Conservation (phyloP, 2,329 filamentous ascomycete genomes). For the Ophiosphaerella herpotricha region DNA sequence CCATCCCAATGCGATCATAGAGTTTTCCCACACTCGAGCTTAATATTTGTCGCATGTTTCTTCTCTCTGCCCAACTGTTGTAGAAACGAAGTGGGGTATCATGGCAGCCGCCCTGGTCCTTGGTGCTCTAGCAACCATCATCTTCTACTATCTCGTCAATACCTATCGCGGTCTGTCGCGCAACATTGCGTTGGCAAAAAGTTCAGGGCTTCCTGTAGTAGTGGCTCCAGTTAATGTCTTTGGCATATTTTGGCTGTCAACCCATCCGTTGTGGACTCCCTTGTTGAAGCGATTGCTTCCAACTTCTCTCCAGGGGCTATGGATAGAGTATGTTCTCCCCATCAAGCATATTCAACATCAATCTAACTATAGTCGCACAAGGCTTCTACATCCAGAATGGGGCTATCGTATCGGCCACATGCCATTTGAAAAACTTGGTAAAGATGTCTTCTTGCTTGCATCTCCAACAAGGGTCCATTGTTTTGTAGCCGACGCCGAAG, state of each 20-base stretch:
- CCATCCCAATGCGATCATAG: conserved; percentile 3
- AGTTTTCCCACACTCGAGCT: neutral
- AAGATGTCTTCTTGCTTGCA: conserved; percentile 68
- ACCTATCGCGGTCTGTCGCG: conserved; percentile 44
- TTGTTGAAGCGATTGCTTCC: conserved; percentile 60
- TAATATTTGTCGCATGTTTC: neutral
- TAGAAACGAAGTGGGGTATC: conserved; percentile 3
- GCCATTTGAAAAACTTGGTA: conserved; percentile 62
- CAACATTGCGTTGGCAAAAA: conserved; percentile 52
- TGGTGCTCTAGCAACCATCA: conserved; percentile 32
- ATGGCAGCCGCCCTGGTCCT: conserved; percentile 35
- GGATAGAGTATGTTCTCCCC: conserved; percentile 61
- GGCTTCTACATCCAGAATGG: conserved; percentile 65
- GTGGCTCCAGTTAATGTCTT: conserved; percentile 52
- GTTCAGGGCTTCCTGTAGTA: conserved; percentile 53
- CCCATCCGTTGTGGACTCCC: conserved; percentile 59
- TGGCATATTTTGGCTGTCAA: conserved; percentile 61
- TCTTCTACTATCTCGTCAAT: conserved; percentile 36
- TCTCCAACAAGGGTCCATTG: conserved; percentile 60
- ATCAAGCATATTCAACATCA: neutral
- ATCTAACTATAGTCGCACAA: conserved; percentile 29
- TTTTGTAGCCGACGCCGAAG: conserved; percentile 66
- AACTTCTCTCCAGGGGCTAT: conserved; percentile 58
- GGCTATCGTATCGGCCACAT: conserved; percentile 60
- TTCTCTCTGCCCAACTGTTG: neutral